Base-by-base conservation (phyloP, 129 eudicot species). In the Tanacetum coccineum region DNA sequence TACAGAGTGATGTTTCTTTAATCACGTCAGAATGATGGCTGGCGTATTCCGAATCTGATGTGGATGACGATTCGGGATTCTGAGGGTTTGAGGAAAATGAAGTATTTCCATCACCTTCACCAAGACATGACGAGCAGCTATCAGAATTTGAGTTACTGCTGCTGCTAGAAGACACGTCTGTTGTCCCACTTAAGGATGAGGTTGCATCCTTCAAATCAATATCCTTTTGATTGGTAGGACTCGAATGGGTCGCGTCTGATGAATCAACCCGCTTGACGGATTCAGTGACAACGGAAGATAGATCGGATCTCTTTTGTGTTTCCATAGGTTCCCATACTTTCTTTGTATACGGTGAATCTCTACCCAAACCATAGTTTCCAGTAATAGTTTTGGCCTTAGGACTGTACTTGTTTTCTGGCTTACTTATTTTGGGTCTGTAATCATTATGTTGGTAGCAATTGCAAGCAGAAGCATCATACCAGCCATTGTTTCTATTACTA, bases 101-200 rank as follows among this genome's bases (percentile, higher is more conserved):
- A 2, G 86, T 71, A 47, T 70, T 81, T 77, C 94, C 90, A 36
- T 91, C 96, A 66, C 95, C 97, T 81, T 91, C 97, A 61, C 90
- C 87, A 42, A 81, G 96, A 78, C 95, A 87, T 50, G 94, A 91
- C 1, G 97, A 87, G 73, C 91, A 85, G 79, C 89, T 83, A 56
- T 88, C 96, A 4, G 96, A 91, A 70, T 73, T 85, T 11, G 91
- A 83, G 20, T 68, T 77, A 62, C 80, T 78, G 83, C 85, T 76
- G 56, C 66, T 57, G 59, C 64, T 68, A 9, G 52, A 59, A 59
- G 83, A 86, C 11, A 74, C 57, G 64, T 80, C 88, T 2, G 78
- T 51, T 7, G 78, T 70, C 54, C 85, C 88, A 15, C 69, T 82
- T 75, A 59, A 15, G 77, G 48, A 48, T 71, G 61, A 1, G 63